Base-by-base conservation (phyloP, 2,329 filamentous ascomycete genomes). In the Penicillium verrucosum region DNA sequence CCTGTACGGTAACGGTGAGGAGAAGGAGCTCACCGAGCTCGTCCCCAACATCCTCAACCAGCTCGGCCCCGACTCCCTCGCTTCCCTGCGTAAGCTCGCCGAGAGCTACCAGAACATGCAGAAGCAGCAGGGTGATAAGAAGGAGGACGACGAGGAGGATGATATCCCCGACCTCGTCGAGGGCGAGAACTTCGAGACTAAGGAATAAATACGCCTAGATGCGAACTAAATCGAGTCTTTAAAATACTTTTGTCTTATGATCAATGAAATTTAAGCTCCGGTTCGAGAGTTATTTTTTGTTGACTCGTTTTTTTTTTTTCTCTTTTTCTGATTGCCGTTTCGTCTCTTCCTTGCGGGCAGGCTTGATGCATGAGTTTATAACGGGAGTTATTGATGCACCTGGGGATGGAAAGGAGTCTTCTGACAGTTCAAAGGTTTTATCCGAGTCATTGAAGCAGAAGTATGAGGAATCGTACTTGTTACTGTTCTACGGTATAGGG, bases 101-200 rank as follows among this genome's bases (percentile, higher is more conserved):
- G 94, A 99, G 86, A 95, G 89, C 85, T 99, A 99, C 86, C 94
- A 99, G 87, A 94, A 86, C 82, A 87, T 97, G 86, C 93, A 97
- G 82, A 96, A 96, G 88, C 89, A 90, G 78, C 90, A 82, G 58
- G 85, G 89, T 73, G 87, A 86, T 73, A 87, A 86, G 71, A 87
- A 89, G 78, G 85, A 88, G 70, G 85, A 88, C 56, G 90, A 94
- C 61, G 92, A 96, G 69, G 82, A 85, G 65, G 80, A 82, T 62
- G 94, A 97, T 77, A 99, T 99, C 77, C 94, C 94, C 70, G 92
- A 97, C 70, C 84, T 99, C 67, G 93, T 99, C 62, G 91, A 92
- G 74, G 94, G 94, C 73, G 91, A 96, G 85, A 96, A 90, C 85
- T 99, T 99, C 74, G 94, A 99, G 85, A 89, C 86, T 80, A 97